Evolutionary conservation across 768 basidiomycete genomes (phyloP).

Genomic region (Trametes gibbosa): DNA sequence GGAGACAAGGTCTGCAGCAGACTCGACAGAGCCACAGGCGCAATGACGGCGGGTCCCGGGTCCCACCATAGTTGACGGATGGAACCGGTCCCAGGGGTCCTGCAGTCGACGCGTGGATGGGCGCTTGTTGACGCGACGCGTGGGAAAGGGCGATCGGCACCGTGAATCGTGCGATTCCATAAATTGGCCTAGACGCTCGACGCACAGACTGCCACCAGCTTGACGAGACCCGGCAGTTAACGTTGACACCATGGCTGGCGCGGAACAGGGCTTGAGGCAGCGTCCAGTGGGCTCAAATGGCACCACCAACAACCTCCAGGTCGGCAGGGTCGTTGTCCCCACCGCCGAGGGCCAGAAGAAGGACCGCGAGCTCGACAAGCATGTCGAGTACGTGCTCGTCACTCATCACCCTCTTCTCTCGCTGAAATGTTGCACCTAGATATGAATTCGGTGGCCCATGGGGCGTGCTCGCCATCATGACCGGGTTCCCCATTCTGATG

Average conservation of each 20-base stretch:
- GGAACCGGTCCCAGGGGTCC: no score
- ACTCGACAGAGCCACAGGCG: no score
- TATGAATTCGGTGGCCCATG: slow-evolving; percentile 96
- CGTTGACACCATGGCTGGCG: slow-evolving; percentile 16
- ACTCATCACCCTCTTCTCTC: not conserved
- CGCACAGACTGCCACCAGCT: not conserved
- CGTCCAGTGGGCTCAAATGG: slow-evolving; percentile 10
- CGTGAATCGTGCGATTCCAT: not conserved
- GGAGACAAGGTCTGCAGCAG: no score
- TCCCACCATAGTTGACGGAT: no score
- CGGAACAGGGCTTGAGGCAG: slow-evolving; percentile 15
- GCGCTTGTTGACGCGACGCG: not conserved
- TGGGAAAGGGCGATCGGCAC: not conserved
- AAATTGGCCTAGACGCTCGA: not conserved
- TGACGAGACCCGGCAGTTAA: not conserved
- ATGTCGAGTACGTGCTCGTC: slow-evolving; percentile 35
- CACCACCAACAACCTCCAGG: slow-evolving; percentile 18
- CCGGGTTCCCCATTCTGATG: slow-evolving; percentile 92
- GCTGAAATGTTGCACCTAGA: slow-evolving; percentile 37
- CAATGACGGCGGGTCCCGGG: no score
- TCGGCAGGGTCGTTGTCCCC: slow-evolving; percentile 30
- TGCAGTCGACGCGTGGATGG: not conserved
- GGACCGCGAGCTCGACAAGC: slow-evolving; percentile 62
- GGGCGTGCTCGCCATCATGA: slow-evolving; percentile 92
- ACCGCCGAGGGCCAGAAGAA: slow-evolving; percentile 72